These are phyloP conservation scores for Coriaria nepalensis DNA, from an alignment of 306 rosid species.

Conservation along the genomic window DNA sequence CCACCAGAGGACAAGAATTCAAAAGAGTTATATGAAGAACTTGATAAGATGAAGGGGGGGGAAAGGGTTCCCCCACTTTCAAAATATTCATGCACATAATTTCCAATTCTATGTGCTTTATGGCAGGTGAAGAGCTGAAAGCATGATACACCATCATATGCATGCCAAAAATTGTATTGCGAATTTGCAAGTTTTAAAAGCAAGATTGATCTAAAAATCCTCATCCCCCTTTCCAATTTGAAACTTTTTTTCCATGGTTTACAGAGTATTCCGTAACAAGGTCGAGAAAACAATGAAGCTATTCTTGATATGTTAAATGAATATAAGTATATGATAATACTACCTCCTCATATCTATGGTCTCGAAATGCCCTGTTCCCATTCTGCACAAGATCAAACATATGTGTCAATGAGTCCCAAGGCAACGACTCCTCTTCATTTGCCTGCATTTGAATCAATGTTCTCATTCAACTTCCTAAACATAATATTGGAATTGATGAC, in stretches of 20 bases:
- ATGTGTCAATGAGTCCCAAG: slow-evolving; percentile 40
- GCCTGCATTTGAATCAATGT: slow-evolving; percentile 42
- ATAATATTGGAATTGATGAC: slow-evolving; percentile 1
- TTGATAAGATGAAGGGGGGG: no score
- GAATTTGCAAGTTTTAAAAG: no score
- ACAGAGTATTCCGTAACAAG: no score
- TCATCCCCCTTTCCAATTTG: no score
- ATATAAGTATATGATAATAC: neutral
- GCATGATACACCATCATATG: no score
- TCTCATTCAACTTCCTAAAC: slow-evolving; percentile 12
- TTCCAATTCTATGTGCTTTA: no score
- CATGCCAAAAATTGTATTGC: no score
- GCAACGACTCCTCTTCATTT: slow-evolving; percentile 31
- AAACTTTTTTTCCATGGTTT: no score
- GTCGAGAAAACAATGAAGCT: neutral
- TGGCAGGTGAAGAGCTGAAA: no score
- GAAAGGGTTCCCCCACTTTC: no score
- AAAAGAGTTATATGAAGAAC: neutral
- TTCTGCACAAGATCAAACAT: slow-evolving; percentile 50
- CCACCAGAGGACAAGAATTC: slow-evolving; percentile 7
- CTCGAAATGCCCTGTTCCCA: slow-evolving; percentile 64
- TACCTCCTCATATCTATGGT: slow-evolving; percentile 63
- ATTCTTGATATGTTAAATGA: neutral
- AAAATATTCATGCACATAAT: no score
- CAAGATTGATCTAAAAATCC: no score